A percentile compares a stretch with the other conserved stretches of the same genome.
These are phyloP conservation scores for Penicillium steckii DNA, from an alignment of 495 filamentous ascomycete genomes.

Conservation along the genomic window DNA sequence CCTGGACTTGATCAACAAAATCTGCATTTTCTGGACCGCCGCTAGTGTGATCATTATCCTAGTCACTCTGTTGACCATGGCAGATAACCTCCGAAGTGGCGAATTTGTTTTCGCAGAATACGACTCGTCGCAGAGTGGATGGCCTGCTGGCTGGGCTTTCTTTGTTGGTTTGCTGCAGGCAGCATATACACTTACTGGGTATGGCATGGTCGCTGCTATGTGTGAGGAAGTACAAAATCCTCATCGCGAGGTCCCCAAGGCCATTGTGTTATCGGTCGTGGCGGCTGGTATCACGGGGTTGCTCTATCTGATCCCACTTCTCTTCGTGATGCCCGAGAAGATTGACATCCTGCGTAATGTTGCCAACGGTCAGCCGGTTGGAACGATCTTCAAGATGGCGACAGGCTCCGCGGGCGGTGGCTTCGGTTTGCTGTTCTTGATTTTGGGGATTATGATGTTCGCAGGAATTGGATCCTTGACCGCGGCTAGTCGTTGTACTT, in stretches of 20 bases:
- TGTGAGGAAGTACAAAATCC: constrained; percentile 70
- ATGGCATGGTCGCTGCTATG: constrained; percentile 58
- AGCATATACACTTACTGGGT: constrained; percentile 60
- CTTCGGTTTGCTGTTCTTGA: constrained; percentile 69
- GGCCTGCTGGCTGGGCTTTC: constrained; percentile 63
- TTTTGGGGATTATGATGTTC: constrained; percentile 73
- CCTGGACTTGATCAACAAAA: constrained; percentile 64
- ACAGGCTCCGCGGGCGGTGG: constrained; percentile 53
- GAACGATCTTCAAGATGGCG: constrained; percentile 33
- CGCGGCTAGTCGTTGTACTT: constrained; percentile 72
- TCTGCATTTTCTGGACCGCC: constrained; percentile 66
- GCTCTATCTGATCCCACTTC: constrained; percentile 62
- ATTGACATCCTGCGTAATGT: constrained; percentile 52
- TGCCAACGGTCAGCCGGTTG: constrained; percentile 54
- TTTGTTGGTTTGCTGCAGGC: constrained; percentile 62
- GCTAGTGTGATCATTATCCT: constrained; percentile 61
- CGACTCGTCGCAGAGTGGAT: constrained; percentile 56
- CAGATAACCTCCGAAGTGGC: constrained; percentile 47
- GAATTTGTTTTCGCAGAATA: constrained; percentile 63
- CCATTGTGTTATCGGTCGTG: constrained; percentile 68
- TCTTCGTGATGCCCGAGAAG: constrained; percentile 60
- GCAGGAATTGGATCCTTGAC: constrained; percentile 70
- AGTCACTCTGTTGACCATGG: constrained; percentile 58
- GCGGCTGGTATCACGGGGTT: constrained; percentile 70
- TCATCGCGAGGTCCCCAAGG: constrained; percentile 62